Base-by-base conservation (phyloP, 306 rosid genomes). In the Hippophae gyantsensis region DNA sequence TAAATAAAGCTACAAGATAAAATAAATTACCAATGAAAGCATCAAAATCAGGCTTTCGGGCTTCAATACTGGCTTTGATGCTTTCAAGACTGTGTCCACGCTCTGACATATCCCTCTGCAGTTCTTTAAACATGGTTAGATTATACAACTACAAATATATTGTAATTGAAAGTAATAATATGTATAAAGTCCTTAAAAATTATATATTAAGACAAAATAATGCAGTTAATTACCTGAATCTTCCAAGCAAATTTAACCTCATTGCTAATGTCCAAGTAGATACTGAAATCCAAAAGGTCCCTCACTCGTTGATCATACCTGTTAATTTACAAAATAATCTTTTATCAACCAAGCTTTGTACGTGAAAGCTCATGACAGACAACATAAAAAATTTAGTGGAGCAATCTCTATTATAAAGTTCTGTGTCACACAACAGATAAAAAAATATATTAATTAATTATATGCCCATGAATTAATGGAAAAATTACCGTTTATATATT, bases 31-130 rank as follows among this genome's bases (percentile, higher is more conserved):
- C 99, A 57, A 93, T 93, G 63, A 56, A 93, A 23, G 99, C 99
- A 1, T 93, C 99, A 50, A 93, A 93, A 55, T 93, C 99, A 52
- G 99, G 99, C 64, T 93, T 93, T 48, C 99, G 79, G 52, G 97
- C 97, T 79, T 93, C 89, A 49, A 93, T 93, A 60, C 99, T 93
- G 71, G 97, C 99, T 76, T 93, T 93, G 80, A 93, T 93, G 82
- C 99, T 93, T 75, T 93, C 99, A 42, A 93, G 99, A 61, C 99
- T 93, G 52, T 93, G 99, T 56, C 99, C 99, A 61, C 99, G 90
- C 60, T 93, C 99, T 43, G 99, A 94, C 99, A 93, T 93, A 80
- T 93, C 99, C 67, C 99, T 86, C 99, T 93, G 74, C 57, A 53
- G 64, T 70, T 62, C 52, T 67, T 43, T 42, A 26, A 18, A 56